phyloP scores from a whole-genome alignment of 1,284 basidiomycete species.

The Cystobasidium slooffiae region DNA sequence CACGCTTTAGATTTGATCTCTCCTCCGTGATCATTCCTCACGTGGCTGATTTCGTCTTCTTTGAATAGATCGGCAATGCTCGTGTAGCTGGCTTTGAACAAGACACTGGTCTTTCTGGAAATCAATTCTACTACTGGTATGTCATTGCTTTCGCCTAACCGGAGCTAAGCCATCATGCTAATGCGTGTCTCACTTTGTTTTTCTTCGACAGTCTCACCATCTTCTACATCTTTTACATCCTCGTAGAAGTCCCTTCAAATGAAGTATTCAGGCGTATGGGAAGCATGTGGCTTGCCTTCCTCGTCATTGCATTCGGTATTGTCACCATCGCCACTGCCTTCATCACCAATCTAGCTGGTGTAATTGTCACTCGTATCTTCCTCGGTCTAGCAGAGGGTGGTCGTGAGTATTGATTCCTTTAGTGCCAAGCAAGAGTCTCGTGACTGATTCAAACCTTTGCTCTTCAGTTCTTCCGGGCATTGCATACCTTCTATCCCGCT shows the following conservation, averaged over 20 bases:
- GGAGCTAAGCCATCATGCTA: not conserved
- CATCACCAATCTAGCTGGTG: conserved; percentile 53
- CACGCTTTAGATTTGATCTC: not conserved
- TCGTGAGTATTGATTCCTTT: not conserved
- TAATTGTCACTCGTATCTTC: conserved; percentile 55
- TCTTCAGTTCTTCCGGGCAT: conserved; percentile 53
- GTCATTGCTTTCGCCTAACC: not conserved
- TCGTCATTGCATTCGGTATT: conserved; percentile 46
- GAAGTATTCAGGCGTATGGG: conserved; percentile 48
- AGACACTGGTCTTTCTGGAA: conserved; percentile 24
- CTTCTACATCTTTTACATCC: conserved; percentile 50
- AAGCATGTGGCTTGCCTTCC: conserved; percentile 44
- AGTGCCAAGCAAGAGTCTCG: not conserved
- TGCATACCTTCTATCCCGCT: conserved; percentile 51
- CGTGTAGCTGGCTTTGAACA: conserved; percentile 34
- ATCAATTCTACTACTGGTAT: conserved; percentile 23
- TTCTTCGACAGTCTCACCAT: not conserved
- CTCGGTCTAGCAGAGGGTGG: conserved; percentile 57
- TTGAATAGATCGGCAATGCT: conserved; percentile 22
- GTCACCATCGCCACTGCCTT: conserved; percentile 53
- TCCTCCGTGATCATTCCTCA: not conserved
- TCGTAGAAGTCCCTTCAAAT: conserved; percentile 53
- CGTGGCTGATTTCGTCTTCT: not conserved
- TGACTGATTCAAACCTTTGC: not conserved
- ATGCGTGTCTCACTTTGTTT: no score